A percentile compares a stretch with the other conserved stretches of the same genome.
These are phyloP conservation scores for Zymoseptoria crescenta DNA, from an alignment of 2,329 filamentous ascomycete genomes.

Conservation along the genomic window DNA sequence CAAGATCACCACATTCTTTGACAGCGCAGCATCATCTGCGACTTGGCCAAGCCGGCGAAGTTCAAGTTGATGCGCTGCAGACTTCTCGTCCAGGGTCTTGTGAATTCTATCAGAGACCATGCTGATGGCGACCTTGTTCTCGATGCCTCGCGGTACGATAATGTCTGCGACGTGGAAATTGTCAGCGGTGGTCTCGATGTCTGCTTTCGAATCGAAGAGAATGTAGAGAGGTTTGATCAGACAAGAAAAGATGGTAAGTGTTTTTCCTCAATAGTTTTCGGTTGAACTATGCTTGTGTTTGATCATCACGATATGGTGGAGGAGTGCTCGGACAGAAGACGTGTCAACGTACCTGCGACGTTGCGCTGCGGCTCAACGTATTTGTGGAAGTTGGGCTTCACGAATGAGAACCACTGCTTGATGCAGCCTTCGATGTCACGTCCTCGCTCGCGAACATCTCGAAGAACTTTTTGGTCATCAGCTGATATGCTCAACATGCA, in stretches of 20 bases:
- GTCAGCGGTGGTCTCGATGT: slow-evolving; percentile 10
- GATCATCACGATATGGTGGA: slow-evolving; percentile 27
- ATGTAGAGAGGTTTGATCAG: slow-evolving; percentile 20
- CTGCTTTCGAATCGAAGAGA: neutral
- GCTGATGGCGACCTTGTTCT: slow-evolving; percentile 83
- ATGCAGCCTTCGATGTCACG: slow-evolving; percentile 91
- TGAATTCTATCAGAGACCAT: slow-evolving; percentile 95
- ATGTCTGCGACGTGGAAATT: slow-evolving; percentile 52
- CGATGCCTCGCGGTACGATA: slow-evolving; percentile 88
- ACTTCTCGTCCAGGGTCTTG: slow-evolving; percentile 79
- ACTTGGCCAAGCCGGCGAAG: slow-evolving; percentile 68
- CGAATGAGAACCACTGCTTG: slow-evolving; percentile 94
- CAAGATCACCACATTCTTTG: slow-evolving; percentile 65
- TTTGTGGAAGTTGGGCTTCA: slow-evolving; percentile 94
- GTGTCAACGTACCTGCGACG: slow-evolving; percentile 57
- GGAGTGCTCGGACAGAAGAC: neutral
- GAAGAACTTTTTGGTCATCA: slow-evolving; percentile 52
- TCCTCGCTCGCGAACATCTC: slow-evolving; percentile 82
- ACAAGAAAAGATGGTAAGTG: slow-evolving; percentile 31
- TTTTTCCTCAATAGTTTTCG: slow-evolving; percentile 32
- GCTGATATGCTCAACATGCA: slow-evolving; percentile 50
- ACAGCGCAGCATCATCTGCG: slow-evolving; percentile 60
- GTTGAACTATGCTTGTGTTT: slow-evolving; percentile 35
- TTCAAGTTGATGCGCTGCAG: slow-evolving; percentile 69
- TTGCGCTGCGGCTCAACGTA: slow-evolving; percentile 88